Percentiles rank a stretch among this genome's conserved stretches.
These are phyloP conservation scores for Acacia pycnantha DNA, from an alignment of 331 rosid genomes.

Conservation along the genomic window DNA sequence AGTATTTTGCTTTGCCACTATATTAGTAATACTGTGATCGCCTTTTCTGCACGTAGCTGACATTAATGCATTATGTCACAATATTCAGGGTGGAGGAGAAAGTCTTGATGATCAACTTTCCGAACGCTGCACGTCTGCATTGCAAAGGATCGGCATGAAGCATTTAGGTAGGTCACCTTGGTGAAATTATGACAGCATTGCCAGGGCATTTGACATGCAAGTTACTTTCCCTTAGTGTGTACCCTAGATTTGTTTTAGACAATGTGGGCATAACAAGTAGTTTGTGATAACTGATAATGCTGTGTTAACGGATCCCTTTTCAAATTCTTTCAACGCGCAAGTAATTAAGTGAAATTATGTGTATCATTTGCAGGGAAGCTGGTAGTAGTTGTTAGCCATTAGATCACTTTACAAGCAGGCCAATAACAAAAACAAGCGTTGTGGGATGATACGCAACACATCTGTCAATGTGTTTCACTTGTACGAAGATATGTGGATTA, in stretches of 20 bases:
- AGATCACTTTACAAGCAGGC: no score
- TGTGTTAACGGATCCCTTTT: no score
- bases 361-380: neutral
- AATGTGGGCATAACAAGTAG: no score
- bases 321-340: no score
- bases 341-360: neutral
- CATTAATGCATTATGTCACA: conserved; percentile 26
- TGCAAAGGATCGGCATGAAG: conserved; percentile 60
- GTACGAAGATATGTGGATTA: no score
- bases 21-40: neutral
- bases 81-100: conserved; percentile 91
- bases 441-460: no score
- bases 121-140: conserved; percentile 68
- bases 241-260: no score
- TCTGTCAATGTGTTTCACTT: no score
- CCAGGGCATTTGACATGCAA: no score
- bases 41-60: conserved; percentile 15
- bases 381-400: no score
- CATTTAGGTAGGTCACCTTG: conserved; percentile 57
- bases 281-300: neutral
- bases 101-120: conserved; percentile 76
- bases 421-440: no score
- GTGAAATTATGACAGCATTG: neutral
- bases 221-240: no score
- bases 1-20: neutral